These are phyloP conservation scores for Micromonas pusilla DNA, from an alignment of 139 green algal genomes.

Conservation along the genomic window DNA sequence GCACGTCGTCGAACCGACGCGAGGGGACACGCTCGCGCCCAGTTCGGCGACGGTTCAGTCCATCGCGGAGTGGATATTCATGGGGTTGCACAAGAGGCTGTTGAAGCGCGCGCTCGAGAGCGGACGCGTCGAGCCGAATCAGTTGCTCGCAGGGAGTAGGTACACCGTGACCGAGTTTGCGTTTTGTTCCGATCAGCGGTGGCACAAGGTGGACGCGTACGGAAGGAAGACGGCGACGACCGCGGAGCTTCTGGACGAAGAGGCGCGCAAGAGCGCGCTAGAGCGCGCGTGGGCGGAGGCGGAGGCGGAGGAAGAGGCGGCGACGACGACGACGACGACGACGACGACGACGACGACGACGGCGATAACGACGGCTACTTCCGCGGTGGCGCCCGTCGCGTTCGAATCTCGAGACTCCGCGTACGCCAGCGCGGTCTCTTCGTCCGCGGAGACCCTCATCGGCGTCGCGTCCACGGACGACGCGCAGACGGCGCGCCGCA, in stretches of 20 bases:
- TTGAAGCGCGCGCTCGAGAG: conserved; percentile 21
- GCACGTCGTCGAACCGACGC: conserved; percentile 18
- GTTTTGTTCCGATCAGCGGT: conserved; percentile 48
- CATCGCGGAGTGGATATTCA: conserved; percentile 3
- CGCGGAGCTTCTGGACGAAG: conserved; percentile 34
- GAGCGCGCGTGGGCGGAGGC: neutral
- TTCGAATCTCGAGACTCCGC: no score
- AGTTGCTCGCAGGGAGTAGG: conserved; percentile 40
- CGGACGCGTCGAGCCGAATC: conserved; percentile 30
- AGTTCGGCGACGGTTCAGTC: conserved; percentile 15
- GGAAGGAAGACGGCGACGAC: conserved; percentile 41
- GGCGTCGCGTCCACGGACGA: no score
- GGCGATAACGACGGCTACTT: neutral
- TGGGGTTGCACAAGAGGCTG: neutral
- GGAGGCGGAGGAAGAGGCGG: neutral
- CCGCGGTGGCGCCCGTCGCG: no score
- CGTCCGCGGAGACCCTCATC: no score
- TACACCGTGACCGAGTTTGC: conserved; percentile 46
- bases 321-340: neutral
- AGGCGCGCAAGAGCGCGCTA: neutral
- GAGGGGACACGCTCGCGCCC: neutral
- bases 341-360: neutral
- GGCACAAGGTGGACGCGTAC: conserved; percentile 50
- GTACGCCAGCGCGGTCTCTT: no score
- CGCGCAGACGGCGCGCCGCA: no score